phyloP scores from a whole-genome alignment of 441 rosid species.

The Gossypium trilobum region DNA sequence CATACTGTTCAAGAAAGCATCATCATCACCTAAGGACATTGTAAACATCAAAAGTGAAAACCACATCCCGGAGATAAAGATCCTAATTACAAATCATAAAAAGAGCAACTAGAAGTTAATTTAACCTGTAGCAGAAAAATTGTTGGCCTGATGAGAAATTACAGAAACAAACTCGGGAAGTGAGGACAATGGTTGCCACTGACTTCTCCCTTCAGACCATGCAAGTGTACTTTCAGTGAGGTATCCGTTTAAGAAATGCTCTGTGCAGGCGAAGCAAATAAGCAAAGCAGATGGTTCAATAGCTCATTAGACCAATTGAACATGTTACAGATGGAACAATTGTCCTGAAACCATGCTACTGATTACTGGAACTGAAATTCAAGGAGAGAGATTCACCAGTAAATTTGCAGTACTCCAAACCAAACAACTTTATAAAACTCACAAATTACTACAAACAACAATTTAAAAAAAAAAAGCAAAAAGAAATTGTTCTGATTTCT shows the following conservation, averaged over 20 bases:
- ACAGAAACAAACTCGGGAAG: constrained; percentile 51
- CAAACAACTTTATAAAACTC: background rate
- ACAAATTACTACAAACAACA: background rate
- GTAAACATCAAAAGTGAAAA: constrained; percentile 19
- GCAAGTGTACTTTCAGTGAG: constrained; percentile 55
- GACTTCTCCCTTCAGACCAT: constrained; percentile 77
- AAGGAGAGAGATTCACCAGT: constrained; percentile 18
- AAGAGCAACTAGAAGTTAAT: background rate
- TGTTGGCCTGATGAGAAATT: constrained; percentile 31
- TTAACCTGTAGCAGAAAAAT: constrained; percentile 33
- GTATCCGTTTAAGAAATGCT: constrained; percentile 69
- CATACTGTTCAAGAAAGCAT: constrained; percentile 23
- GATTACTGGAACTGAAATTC: constrained; percentile 24
- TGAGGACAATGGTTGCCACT: constrained; percentile 71
- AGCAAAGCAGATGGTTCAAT: constrained; percentile 38
- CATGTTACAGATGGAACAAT: constrained; percentile 31
- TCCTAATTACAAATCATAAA: background rate
- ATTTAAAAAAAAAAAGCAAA: background rate
- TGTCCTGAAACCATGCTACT: constrained; percentile 32
- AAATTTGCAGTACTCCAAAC: constrained; percentile 16
- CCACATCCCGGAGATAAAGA: background rate
- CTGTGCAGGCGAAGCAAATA: constrained; percentile 59
- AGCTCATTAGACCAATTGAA: constrained; percentile 38
- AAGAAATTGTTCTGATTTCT: background rate
- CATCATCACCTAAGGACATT: constrained; percentile 23